Evolutionary conservation across 306 rosid genomes (phyloP), one percentile per base, ranked within the genome.

Genomic region (Prunus fruticosa): DNA sequence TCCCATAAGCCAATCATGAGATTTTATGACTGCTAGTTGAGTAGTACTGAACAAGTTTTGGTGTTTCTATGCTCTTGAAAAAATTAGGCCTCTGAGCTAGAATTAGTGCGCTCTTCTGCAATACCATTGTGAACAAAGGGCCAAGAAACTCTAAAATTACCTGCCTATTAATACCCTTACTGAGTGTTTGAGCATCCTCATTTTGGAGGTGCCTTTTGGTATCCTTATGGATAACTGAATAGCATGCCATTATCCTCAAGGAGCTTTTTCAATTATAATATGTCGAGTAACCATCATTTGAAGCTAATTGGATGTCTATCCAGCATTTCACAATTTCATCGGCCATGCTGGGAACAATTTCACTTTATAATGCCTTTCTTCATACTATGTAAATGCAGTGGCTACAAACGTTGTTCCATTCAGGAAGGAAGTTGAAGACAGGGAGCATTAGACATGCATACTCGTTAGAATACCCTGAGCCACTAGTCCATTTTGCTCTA

Each of bases 401-500:
- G 87, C 78, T 78, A 62, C 75, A 74, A 11, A 54, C 80, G 20
- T 52, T 84, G 71, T 60, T 84, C 19, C 64, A 67, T 47, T 38
- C 82, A 34, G 85, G 82, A 69, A 80, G 45, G 51, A 83, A 80
- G 64, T 32, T 50, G 43, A 83, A 83, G 72, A 23, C 76, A 6
- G 79, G 79, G 56, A 77, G 73, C 65, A 27, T 19, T 3, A 74
- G 66, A 66, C 87, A 84, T 28, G 34, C 14, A 2, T 80, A 77
- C 16, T 63, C 82, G 3, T 76, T 84, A 23, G 87, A 84, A 53
- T 84, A 77, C 77, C 82, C 82, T 8, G 87, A 84, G 67, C 87
- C 82, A 13, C 82, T 80, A 2, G 82, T 80, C 73, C 87, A 84
- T 74, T 84, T 80, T 80, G 85, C 87, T 14, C 81, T 84, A 19